Base-by-base conservation (phyloP, 805 yeast genomes). In the Nakazawaea molendinolei region DNA sequence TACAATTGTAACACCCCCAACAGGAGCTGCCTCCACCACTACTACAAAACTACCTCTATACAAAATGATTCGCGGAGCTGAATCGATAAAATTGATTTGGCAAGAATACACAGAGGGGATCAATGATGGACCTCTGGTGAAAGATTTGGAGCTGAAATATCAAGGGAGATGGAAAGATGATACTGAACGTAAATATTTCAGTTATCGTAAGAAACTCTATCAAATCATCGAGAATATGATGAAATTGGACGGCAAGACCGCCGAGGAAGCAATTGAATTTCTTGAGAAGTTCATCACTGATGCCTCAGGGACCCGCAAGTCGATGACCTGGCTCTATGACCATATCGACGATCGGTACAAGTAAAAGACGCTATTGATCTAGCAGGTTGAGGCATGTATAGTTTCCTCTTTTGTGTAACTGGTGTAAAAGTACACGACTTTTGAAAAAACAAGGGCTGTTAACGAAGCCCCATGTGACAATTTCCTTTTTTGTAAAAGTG, bases 91-190 rank as follows among this genome's bases (percentile, higher is more conserved):
- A 19, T 20, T 29, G 22, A 28, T 38, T 3, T 38, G 41, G 41
- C 32, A 33, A 30, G 71, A 65, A 32, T 65, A 63, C 42, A 53
- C 56, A 1, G 45, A 47, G 20, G 71, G 71, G 1, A 52, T 64
- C 20, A 53, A 63, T 36, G 68, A 68, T 2, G 48, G 51, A 10
- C 67, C 68, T 5, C 55, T 67, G 3, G 58, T 65, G 15, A 54
- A 53, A 36, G 52, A 52, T n/a, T 49, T 65, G 8, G 69, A 65
- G 36, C 58, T 56, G 25, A 55, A 51, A 21, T 63, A 55, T 40
- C 67, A 69, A 4, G 57, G 60, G 34, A 55, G 56, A 22, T 65
- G 71, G 71, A 50, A 69, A 21, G 44, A 49, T 46, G 39, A 38
- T 13, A 38, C 41, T 2, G 41, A 38, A 18, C 8, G 41, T 14